A percentile compares a stretch with the other conserved stretches of the same genome.
These are phyloP conservation scores for Dictyostelium citrinum DNA, from an alignment of 78 protist genomes.

Conservation along the genomic window DNA sequence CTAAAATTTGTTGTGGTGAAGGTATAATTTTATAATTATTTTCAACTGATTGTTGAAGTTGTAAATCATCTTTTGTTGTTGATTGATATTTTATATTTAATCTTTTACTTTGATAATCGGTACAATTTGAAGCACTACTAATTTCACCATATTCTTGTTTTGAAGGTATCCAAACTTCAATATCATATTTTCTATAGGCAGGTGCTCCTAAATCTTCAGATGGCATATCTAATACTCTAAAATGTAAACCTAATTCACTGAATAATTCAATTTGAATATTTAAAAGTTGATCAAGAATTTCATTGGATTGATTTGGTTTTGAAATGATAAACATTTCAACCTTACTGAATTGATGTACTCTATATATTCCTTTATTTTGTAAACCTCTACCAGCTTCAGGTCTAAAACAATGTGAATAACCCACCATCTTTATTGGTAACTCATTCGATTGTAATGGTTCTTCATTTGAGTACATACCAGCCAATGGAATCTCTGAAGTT, in stretches of 20 bases:
- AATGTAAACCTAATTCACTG: conserved; percentile 67
- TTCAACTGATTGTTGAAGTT: background rate
- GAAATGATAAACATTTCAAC: conserved; percentile 92
- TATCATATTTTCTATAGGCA: conserved; percentile 90
- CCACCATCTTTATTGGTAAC: conserved; percentile 85
- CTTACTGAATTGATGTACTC: conserved; percentile 94
- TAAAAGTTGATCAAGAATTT: conserved; percentile 8
- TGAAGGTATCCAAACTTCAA: conserved; percentile 96
- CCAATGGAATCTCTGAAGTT: conserved; percentile 93
- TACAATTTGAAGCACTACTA: conserved; percentile 86
- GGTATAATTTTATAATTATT: background rate
- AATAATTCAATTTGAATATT: conserved; percentile 73
- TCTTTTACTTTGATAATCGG: conserved; percentile 90
- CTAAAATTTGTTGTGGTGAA: background rate
- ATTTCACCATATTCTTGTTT: conserved; percentile 89
- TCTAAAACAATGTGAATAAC: conserved; percentile 89
- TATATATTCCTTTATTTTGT: conserved; percentile 85
- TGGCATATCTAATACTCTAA: conserved; percentile 90
- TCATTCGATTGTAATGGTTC: background rate
- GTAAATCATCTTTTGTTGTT: background rate
- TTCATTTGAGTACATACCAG: conserved; percentile 68
- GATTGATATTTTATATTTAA: conserved; percentile 44
- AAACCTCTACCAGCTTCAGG: conserved; percentile 81
- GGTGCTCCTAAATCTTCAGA: conserved; percentile 90
- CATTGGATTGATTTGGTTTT: conserved; percentile 57